phyloP scores from a whole-genome alignment of 306 rosid species.

The Purshia tridentata region DNA sequence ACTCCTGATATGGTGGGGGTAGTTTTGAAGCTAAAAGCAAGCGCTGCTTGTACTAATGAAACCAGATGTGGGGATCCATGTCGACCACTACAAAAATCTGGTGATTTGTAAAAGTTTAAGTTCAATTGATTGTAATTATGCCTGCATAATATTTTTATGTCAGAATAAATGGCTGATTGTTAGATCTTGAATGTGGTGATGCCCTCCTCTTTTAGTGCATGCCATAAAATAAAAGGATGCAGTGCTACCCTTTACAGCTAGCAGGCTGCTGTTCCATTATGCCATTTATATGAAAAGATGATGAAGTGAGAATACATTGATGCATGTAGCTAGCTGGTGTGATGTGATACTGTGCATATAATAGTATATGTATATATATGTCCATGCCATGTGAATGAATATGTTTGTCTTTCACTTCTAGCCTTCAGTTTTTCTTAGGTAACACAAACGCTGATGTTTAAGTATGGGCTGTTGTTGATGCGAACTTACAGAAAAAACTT shows the following conservation, averaged over 20 bases:
- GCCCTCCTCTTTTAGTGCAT: neutral
- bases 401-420: slow-evolving; percentile 3
- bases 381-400: too few relatives aligned
- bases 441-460: neutral
- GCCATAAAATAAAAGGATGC: neutral
- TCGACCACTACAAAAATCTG: slow-evolving; percentile 9
- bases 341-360: too few relatives aligned
- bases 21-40: neutral
- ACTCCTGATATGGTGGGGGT: neutral
- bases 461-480: neutral
- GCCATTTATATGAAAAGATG: neutral
- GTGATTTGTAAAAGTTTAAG: slow-evolving; percentile 7
- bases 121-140: slow-evolving; percentile 30
- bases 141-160: slow-evolving; percentile 2
- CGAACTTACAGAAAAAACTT: neutral
- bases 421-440: neutral
- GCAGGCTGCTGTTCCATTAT: neutral
- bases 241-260: neutral
- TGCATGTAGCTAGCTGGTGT: too few relatives aligned
- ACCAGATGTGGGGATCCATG: neutral
- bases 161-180: slow-evolving; percentile 19
- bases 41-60: slow-evolving; percentile 1
- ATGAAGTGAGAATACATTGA: neutral
- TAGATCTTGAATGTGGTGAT: slow-evolving; percentile 3
- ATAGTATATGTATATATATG: too few relatives aligned